These are phyloP conservation scores for Acacia pycnantha DNA, from an alignment of 331 rosid species.

Conservation along the genomic window DNA sequence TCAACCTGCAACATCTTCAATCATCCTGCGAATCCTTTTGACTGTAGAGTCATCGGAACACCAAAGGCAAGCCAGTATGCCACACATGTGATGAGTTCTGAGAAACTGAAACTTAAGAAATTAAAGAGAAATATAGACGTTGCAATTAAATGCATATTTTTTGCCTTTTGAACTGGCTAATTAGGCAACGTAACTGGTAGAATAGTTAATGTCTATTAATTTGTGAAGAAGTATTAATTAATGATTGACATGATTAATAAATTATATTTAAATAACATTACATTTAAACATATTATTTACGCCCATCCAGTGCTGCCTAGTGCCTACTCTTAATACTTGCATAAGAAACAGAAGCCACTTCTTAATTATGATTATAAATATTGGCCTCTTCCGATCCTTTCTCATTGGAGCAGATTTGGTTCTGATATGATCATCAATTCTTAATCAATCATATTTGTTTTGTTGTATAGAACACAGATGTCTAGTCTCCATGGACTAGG, in stretches of 20 bases:
- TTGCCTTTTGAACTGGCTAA: background rate
- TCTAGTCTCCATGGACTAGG: no score
- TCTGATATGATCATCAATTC: no score
- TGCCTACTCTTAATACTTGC: no score
- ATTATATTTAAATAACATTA: no score
- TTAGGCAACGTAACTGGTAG: background rate
- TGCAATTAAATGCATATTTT: background rate
- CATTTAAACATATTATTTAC: no score
- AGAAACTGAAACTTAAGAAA: background rate
- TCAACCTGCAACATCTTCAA: conserved; percentile 36
- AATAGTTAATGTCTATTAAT: background rate
- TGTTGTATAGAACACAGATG: no score
- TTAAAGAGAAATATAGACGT: background rate
- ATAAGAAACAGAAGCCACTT: no score
- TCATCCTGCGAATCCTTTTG: background rate
- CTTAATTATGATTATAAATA: no score
- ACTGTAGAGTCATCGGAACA: background rate
- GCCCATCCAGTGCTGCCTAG: no score
- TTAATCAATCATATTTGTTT: no score
- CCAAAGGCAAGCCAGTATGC: background rate
- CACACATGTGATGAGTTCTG: background rate
- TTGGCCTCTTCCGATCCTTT: no score
- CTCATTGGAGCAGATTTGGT: no score
- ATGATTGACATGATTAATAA: background rate
- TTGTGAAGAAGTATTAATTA: background rate